Evolutionary conservation across 371 early-diverging fungal genomes (phyloP).

Genomic region (Apophysomyces sp.): DNA sequence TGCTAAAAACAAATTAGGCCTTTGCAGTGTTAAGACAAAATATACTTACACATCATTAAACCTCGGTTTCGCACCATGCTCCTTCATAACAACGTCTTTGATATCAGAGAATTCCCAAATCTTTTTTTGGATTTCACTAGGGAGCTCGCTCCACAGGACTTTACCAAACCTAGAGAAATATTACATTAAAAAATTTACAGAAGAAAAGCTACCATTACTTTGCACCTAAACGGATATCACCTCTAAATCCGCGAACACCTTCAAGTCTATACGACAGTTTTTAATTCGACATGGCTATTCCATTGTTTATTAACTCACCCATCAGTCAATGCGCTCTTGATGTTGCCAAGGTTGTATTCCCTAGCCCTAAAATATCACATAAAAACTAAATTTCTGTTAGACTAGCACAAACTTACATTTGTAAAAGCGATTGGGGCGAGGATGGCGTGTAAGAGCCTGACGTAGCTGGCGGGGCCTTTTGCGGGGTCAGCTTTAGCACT

Average conservation of each 20-base stretch:
- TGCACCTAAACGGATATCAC: slow-evolving; percentile 40
- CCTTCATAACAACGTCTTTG: slow-evolving; percentile 37
- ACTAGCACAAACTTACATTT: slow-evolving; percentile 5
- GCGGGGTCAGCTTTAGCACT: slow-evolving; percentile 20
- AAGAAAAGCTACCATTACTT: slow-evolving; percentile 27
- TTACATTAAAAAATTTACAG: not conserved
- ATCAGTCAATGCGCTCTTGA: slow-evolving; percentile 19
- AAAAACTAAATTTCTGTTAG: not conserved
- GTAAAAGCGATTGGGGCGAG: not conserved
- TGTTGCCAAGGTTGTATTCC: slow-evolving; percentile 39
- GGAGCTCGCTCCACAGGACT: slow-evolving; percentile 34
- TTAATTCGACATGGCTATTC: not conserved
- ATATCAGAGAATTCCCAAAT: slow-evolving; percentile 45
- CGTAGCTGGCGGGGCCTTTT: slow-evolving; percentile 11
- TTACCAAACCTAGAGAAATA: slow-evolving; percentile 41
- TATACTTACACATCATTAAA: slow-evolving; percentile 43
- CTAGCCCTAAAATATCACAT: slow-evolving; percentile 17
- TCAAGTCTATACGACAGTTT: slow-evolving; percentile 20
- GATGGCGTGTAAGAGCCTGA: not conserved
- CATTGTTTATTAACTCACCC: slow-evolving; percentile 18
- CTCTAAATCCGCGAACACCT: slow-evolving; percentile 29
- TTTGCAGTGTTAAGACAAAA: not conserved
- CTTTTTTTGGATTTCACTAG: slow-evolving; percentile 10
- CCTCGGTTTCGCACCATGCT: slow-evolving; percentile 25
- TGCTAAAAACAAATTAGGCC: slow-evolving; percentile 14